Percentiles rank a stretch among this genome's conserved stretches.
These are phyloP conservation scores for Cudoniella acicularis DNA, from an alignment of 495 filamentous ascomycete genomes.

Conservation along the genomic window DNA sequence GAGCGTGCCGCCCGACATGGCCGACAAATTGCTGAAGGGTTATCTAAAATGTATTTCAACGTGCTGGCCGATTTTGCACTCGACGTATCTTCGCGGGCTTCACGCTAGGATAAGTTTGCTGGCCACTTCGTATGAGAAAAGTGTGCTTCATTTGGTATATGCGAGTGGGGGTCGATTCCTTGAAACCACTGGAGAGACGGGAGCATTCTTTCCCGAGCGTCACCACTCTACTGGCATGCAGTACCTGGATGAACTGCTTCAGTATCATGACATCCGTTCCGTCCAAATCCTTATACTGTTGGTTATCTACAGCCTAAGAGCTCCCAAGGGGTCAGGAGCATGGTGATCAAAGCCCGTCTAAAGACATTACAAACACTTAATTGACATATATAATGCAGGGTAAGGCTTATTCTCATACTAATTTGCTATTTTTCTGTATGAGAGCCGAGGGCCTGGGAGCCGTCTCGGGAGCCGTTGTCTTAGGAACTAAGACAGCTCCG, in stretches of 20 bases:
- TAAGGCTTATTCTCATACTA: too few species aligned
- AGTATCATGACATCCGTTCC: constrained; percentile 9
- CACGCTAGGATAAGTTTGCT: not conserved
- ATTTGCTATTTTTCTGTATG: too few species aligned
- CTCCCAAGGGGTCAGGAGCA: constrained; percentile 5
- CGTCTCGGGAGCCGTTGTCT: too few species aligned
- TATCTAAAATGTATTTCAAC: constrained; percentile 13
- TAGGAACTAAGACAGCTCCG: too few species aligned
- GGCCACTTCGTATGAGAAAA: not conserved
- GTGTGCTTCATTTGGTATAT: constrained; percentile 1
- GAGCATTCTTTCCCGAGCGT: constrained; percentile 2
- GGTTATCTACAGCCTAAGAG: constrained; percentile 9
- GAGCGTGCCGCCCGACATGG: not conserved
- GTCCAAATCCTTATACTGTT: constrained; percentile 4
- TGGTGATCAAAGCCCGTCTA: constrained; percentile 2
- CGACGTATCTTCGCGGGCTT: not conserved
- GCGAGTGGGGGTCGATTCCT: constrained; percentile 4
- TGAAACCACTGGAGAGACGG: constrained; percentile 9
- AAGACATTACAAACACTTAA: too few species aligned
- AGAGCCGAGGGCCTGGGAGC: too few species aligned
- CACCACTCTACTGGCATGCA: constrained; percentile 2
- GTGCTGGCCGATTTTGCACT: constrained; percentile 3
- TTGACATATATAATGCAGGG: too few species aligned
- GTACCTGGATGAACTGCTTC: constrained; percentile 7
- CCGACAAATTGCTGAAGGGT: constrained; percentile 1